Evolutionary conservation across 345 rosid genomes (phyloP).

Genomic region (Brassica cretica): DNA sequence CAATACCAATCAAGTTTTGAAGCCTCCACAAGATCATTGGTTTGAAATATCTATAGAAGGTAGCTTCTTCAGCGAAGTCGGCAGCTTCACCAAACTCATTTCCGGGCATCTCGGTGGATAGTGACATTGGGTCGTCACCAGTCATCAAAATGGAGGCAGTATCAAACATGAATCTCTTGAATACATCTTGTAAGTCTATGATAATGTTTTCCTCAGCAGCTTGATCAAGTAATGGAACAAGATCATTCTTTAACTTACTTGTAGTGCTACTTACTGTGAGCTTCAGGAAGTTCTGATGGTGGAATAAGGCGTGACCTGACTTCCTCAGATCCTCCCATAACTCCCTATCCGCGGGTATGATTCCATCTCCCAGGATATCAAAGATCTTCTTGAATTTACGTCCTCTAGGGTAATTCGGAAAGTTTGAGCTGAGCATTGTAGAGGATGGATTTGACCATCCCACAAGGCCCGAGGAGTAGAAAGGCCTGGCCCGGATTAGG

Average conservation of each 20-base stretch:
- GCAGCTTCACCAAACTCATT: slow-evolving; percentile 12
- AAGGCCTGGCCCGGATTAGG: no score
- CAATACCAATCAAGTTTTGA: slow-evolving; percentile 3
- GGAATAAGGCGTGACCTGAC: slow-evolving; percentile 10
- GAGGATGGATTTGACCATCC: no score
- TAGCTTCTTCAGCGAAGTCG: background rate
- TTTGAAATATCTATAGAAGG: background rate
- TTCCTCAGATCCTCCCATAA: slow-evolving; percentile 29
- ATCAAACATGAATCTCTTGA: slow-evolving; percentile 39
- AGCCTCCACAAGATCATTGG: slow-evolving; percentile 19
- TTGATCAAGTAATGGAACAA: slow-evolving; percentile 23
- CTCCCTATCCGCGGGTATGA: background rate
- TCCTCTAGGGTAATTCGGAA: slow-evolving; percentile 24
- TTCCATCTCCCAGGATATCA: slow-evolving; percentile 26
- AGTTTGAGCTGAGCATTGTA: slow-evolving; percentile 15
- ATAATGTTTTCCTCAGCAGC: background rate
- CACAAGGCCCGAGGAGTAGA: no score
- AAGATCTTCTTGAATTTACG: slow-evolving; percentile 23
- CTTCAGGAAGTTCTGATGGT: slow-evolving; percentile 8
- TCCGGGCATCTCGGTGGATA: background rate
- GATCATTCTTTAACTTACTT: slow-evolving; percentile 20
- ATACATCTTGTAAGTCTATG: slow-evolving; percentile 37
- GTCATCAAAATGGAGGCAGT: slow-evolving; percentile 12
- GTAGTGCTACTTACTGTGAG: background rate
- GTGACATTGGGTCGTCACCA: slow-evolving; percentile 20